These are phyloP conservation scores for Chrysoporthe puriensis DNA, from an alignment of 2,329 filamentous ascomycete genomes.

Conservation along the genomic window DNA sequence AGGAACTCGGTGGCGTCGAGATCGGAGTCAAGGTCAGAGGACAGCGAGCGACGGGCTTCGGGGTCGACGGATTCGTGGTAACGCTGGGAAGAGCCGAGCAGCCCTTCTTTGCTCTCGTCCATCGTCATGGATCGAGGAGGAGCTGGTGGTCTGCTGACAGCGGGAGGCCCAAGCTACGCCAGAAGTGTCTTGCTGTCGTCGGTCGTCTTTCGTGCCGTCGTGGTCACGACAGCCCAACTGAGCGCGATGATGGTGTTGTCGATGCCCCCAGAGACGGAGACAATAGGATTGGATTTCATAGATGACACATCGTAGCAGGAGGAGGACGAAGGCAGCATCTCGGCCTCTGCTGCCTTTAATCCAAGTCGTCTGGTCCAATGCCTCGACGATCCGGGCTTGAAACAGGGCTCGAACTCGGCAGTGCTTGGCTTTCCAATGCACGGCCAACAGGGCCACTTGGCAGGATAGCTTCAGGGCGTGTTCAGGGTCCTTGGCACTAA, in stretches of 20 bases:
- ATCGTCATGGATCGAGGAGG: slow-evolving; percentile 6
- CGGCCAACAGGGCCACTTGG: background rate
- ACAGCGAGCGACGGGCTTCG: slow-evolving; percentile 17
- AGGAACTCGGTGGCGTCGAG: slow-evolving; percentile 40
- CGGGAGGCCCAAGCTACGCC: background rate
- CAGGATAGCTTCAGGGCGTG: background rate
- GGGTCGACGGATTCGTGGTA: slow-evolving; percentile 15
- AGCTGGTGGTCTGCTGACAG: background rate
- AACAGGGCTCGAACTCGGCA: background rate
- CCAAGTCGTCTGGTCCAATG: slow-evolving; percentile 1
- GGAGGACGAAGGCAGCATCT: background rate
- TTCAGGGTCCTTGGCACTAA: background rate
- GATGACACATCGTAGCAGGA: background rate
- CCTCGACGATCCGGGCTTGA: slow-evolving; percentile 1
- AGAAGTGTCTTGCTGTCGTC: background rate
- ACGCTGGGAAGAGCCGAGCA: slow-evolving; percentile 24
- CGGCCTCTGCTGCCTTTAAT: background rate
- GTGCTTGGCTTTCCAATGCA: slow-evolving; percentile 4
- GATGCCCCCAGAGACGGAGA: background rate
- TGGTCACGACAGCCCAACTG: background rate
- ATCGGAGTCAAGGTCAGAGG: slow-evolving; percentile 36
- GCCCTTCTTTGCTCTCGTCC: slow-evolving; percentile 28
- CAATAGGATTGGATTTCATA: background rate
- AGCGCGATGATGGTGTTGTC: background rate
- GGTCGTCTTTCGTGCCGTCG: background rate